Conservation (phyloP, 1,284 basidiomycete species). For the Sutorius eximius region DNA sequence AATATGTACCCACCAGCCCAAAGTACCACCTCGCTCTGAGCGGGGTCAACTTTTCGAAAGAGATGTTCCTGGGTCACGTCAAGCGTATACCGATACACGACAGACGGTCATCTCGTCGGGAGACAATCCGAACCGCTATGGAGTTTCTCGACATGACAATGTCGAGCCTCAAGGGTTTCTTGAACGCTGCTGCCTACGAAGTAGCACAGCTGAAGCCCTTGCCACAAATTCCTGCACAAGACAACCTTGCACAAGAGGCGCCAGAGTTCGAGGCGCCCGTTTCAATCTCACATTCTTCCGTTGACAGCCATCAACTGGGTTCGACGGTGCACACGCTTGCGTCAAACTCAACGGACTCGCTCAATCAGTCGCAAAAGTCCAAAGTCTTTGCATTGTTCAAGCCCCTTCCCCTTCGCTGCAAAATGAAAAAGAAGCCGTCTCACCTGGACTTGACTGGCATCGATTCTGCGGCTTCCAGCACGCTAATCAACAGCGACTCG, state of each 20-base stretch:
- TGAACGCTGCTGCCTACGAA: conserved; percentile 29
- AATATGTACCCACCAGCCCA: conserved; percentile 18
- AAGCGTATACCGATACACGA: conserved; percentile 9
- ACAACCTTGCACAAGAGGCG: background rate
- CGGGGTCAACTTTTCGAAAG: conserved; percentile 25
- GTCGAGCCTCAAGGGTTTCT: conserved; percentile 28
- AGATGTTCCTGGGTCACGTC: conserved; percentile 28
- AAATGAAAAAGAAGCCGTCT: conserved; percentile 10
- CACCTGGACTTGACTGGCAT: conserved; percentile 1
- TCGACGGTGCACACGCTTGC: background rate
- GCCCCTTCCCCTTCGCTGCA: conserved; percentile 19
- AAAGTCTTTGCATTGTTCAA: conserved; percentile 18
- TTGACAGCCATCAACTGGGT: background rate
- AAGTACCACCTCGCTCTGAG: conserved; percentile 27
- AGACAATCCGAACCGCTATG: conserved; percentile 22
- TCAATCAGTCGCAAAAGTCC: conserved; percentile 6
- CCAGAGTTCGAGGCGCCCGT: conserved; percentile 3
- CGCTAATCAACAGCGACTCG: conserved; percentile 16
- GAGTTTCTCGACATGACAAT: conserved; percentile 28
- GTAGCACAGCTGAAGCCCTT: conserved; percentile 31
- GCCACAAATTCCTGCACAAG: conserved; percentile 20
- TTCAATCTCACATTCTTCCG: conserved; percentile 8
- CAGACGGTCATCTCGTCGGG: conserved; percentile 6
- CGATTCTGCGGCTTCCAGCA: conserved; percentile 21
- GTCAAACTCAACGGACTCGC: conserved; percentile 2